A percentile compares a stretch with the other conserved stretches of the same genome.
Conservation (phyloP, 768 basidiomycete species). For the Suillus subluteus region DNA sequence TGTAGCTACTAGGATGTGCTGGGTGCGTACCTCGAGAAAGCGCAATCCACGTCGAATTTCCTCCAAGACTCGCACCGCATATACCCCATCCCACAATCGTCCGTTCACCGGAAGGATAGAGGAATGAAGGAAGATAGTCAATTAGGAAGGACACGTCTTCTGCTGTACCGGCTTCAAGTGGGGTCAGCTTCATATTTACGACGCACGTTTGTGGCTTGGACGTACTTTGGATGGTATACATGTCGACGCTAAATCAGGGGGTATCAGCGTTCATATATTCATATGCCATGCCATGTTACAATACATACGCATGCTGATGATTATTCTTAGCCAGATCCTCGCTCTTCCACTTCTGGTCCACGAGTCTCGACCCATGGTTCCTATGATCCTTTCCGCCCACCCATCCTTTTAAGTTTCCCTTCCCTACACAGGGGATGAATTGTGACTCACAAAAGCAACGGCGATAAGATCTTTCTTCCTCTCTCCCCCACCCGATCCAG, state of each 20-base stretch:
- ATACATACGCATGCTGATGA: slow-evolving; percentile 33
- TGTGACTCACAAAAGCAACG: slow-evolving; percentile 27
- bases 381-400: slow-evolving; percentile 31
- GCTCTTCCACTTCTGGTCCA: slow-evolving; percentile 29
- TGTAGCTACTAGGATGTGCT: no score
- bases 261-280: slow-evolving; percentile 10
- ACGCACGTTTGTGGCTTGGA: neutral
- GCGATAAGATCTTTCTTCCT: slow-evolving; percentile 32
- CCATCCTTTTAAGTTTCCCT: neutral
- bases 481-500: neutral
- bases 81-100: slow-evolving; percentile 69
- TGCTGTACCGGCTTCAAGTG: slow-evolving; percentile 56
- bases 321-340: slow-evolving; percentile 27
- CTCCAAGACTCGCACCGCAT: slow-evolving; percentile 80
- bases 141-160: slow-evolving; percentile 80
- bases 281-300: no score
- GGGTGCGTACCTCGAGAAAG: slow-evolving; percentile 47
- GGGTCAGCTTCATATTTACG: neutral
- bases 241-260: slow-evolving; percentile 20
- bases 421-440: no score
- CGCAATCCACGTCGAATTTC: slow-evolving; percentile 80
- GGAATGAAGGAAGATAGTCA: slow-evolving; percentile 73
- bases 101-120: slow-evolving; percentile 71
- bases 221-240: slow-evolving; percentile 37
- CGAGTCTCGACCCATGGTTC: slow-evolving; percentile 33